Percentiles rank a stretch among this genome's conserved stretches.
Evolutionary conservation across 2,329 filamentous ascomycete species (phyloP).

Genomic region (Albifimbria verrucaria): DNA sequence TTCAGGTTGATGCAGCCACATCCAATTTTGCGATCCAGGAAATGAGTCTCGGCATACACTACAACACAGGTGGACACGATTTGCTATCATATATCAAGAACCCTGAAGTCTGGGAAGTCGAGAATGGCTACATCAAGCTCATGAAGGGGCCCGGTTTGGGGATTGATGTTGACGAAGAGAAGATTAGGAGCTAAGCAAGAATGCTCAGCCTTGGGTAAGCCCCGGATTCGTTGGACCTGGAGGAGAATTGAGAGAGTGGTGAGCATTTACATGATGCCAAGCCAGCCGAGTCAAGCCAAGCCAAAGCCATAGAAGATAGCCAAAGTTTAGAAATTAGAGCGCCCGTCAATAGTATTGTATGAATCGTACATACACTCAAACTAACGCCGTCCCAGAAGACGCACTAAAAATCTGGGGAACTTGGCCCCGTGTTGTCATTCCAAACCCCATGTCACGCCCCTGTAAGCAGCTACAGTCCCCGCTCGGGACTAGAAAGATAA

Average conservation of each 20-base stretch:
- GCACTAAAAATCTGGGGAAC: neutral
- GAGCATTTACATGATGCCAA: neutral
- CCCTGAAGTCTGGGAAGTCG: constrained; percentile 61
- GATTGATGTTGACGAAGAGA: constrained; percentile 69
- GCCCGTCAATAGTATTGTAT: too few species aligned
- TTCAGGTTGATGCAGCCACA: constrained; percentile 61
- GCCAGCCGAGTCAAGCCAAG: neutral
- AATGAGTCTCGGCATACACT: constrained; percentile 78
- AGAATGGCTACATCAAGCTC: constrained; percentile 62
- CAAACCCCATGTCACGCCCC: neutral
- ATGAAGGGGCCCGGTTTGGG: constrained; percentile 61
- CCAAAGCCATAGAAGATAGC: neutral
- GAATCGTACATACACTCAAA: too few species aligned
- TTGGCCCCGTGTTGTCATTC: too few species aligned
- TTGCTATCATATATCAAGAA: constrained; percentile 65
- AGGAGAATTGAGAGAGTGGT: constrained; percentile 68
- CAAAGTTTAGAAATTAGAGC: neutral
- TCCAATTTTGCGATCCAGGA: constrained; percentile 72
- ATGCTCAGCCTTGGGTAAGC: constrained; percentile 60
- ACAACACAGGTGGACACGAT: constrained; percentile 66
- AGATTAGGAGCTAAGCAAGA: constrained; percentile 57
- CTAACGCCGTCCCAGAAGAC: too few species aligned
- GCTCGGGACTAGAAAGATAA: neutral
- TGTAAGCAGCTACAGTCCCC: too few species aligned
- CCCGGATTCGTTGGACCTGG: constrained; percentile 67